A percentile compares a stretch with the other conserved stretches of the same genome.
These are phyloP conservation scores for Haplosporangium gracile DNA, from an alignment of 192 early-diverging fungal species.

Conservation along the genomic window DNA sequence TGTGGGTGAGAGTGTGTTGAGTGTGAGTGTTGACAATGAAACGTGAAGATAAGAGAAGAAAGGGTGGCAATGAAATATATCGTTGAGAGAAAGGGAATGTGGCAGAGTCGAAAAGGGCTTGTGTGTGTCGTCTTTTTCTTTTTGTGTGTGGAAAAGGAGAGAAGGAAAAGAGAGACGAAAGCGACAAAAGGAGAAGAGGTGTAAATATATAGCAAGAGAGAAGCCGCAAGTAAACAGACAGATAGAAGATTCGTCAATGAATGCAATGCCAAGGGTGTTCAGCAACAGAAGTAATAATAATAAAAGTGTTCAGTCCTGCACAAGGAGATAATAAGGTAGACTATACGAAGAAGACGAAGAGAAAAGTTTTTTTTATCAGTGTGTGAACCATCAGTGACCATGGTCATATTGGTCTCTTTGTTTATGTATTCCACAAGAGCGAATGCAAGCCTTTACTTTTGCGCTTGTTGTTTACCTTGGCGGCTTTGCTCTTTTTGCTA, in stretches of 20 bases:
- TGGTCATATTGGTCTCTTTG: background rate
- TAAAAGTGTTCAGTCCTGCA: too few relatives aligned
- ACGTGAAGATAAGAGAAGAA: background rate
- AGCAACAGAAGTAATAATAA: background rate
- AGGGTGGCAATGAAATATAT: too few relatives aligned
- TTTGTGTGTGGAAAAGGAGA: background rate
- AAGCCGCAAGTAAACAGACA: too few relatives aligned
- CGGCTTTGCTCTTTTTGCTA: background rate
- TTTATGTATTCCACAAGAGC: background rate
- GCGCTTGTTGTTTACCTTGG: too few relatives aligned
- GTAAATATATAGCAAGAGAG: background rate
- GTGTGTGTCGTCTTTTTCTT: too few relatives aligned
- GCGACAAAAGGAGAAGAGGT: background rate
- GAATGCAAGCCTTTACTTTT: background rate
- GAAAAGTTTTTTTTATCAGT: too few relatives aligned
- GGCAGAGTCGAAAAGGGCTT: too few relatives aligned
- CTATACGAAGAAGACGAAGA: too few relatives aligned
- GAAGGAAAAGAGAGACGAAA: background rate
- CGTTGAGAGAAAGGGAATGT: too few relatives aligned
- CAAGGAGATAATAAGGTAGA: too few relatives aligned
- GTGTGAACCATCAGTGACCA: too few relatives aligned
- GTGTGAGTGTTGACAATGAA: background rate
- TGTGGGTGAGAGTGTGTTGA: background rate
- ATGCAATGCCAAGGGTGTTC: background rate
- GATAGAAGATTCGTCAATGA: too few relatives aligned